Percentiles rank a stretch among this genome's conserved stretches.
Conservation (phyloP, 345 rosid genomes). For the Syzygium grande region DNA sequence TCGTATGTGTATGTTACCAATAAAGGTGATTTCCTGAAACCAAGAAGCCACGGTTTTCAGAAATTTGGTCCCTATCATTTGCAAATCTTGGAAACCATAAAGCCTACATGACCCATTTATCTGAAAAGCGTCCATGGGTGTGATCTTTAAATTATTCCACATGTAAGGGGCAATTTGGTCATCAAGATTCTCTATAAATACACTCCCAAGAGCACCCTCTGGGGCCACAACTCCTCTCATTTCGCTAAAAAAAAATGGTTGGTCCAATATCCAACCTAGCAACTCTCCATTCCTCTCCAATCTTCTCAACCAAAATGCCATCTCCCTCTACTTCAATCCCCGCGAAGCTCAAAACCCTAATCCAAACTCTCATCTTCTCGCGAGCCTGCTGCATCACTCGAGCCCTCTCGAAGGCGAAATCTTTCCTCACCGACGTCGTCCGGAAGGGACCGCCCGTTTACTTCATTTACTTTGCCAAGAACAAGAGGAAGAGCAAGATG, state of each 20-base stretch:
- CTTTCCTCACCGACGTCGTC: conserved; percentile 33
- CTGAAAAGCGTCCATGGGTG: conserved; percentile 23
- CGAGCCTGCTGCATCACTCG: conserved; percentile 44
- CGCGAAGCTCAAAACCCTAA: conserved; percentile 29
- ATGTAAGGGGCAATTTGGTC: conserved; percentile 26
- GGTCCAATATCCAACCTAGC: conserved; percentile 11
- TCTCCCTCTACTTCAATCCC: conserved; percentile 34
- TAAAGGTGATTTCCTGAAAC: background rate
- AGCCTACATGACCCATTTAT: background rate
- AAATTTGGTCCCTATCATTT: background rate
- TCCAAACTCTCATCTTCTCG: conserved; percentile 48
- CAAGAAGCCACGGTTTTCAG: background rate
- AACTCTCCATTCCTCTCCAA: conserved; percentile 14
- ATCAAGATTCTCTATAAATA: conserved; percentile 20
- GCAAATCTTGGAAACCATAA: background rate
- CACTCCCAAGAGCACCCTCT: background rate
- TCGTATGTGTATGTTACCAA: background rate
- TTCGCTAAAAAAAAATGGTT: conserved; percentile 1
- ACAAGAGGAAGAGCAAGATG: conserved; percentile 26
- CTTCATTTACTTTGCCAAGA: conserved; percentile 29
- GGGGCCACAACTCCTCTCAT: background rate
- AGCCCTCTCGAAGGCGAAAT: conserved; percentile 45
- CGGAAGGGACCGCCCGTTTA: conserved; percentile 24
- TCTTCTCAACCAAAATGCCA: conserved; percentile 5
- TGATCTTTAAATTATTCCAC: conserved; percentile 22